Evolutionary conservation across 2,329 filamentous ascomycete genomes (phyloP).

Genomic region (Sporothrix protearum): DNA sequence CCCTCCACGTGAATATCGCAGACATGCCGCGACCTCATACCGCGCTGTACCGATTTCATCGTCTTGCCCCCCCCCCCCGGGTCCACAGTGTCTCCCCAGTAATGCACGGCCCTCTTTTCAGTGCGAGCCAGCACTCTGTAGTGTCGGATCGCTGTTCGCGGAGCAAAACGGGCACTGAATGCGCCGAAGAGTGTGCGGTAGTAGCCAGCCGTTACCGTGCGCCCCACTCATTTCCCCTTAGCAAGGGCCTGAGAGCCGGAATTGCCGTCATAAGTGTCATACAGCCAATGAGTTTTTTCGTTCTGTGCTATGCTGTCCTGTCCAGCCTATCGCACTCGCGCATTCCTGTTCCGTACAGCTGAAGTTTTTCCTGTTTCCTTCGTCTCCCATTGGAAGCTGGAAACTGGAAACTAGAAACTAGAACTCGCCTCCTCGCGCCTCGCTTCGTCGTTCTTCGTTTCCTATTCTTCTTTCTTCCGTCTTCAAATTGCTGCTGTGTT

Average conservation of each 20-base stretch:
- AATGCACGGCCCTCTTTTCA: conserved; percentile 6
- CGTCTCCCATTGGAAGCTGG: conserved; percentile 17
- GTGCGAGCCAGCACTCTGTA: background rate
- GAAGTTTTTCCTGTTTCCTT: conserved; percentile 21
- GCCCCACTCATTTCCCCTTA: conserved; percentile 20
- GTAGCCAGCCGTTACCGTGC: conserved; percentile 12
- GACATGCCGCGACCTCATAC: conserved; percentile 6
- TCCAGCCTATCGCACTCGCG: conserved; percentile 7
- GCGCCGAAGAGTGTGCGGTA: background rate
- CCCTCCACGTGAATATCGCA: background rate
- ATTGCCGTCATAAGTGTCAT: conserved; percentile 24
- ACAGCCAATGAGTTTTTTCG: conserved; percentile 23
- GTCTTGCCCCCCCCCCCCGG: background rate
- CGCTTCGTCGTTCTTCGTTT: background rate
- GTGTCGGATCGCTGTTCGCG: conserved; percentile 13
- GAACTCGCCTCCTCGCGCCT: conserved; percentile 8
- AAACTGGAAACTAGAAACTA: background rate
- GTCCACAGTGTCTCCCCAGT: conserved; percentile 19
- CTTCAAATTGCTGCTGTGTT: background rate
- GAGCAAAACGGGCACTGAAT: conserved; percentile 22
- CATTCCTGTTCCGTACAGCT: conserved; percentile 13
- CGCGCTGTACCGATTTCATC: background rate
- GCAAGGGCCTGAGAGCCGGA: conserved; percentile 21
- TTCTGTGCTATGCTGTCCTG: conserved; percentile 12
- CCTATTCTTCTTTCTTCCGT: background rate